A percentile compares a stretch with the other conserved stretches of the same genome.
Evolutionary conservation across 2,329 filamentous ascomycete species (phyloP).

Genomic region (Pseudocercospora ulei): DNA sequence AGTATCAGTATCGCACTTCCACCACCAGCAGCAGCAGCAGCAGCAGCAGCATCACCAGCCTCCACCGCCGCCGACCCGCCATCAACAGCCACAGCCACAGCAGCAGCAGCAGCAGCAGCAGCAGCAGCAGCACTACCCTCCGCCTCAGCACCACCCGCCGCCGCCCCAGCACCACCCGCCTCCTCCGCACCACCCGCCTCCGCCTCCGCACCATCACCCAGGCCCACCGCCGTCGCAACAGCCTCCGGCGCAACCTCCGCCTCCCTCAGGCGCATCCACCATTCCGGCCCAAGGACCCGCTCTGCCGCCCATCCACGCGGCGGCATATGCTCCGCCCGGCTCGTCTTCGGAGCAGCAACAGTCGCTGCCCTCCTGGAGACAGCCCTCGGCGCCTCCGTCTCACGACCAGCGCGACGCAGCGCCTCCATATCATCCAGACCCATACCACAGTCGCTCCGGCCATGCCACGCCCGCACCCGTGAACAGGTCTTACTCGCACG

Average conservation of each 20-base stretch:
- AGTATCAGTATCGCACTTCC: constrained; percentile 15
- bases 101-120: constrained; percentile 16
- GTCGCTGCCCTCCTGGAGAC: constrained; percentile 27
- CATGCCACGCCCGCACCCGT: constrained; percentile 34
- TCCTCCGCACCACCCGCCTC: constrained; percentile 14
- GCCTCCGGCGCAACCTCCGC: constrained; percentile 15
- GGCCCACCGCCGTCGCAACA: constrained; percentile 9
- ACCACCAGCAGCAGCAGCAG: constrained; percentile 8
- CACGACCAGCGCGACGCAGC: constrained; percentile 26
- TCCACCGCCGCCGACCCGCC: constrained; percentile 8
- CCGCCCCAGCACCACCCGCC: constrained; percentile 6
- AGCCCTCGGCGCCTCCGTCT: constrained; percentile 22
- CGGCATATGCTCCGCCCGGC: constrained; percentile 23
- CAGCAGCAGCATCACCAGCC: constrained; percentile 11
- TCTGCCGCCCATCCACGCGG: constrained; percentile 27
- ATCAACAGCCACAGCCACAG: constrained; percentile 11
- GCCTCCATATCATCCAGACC: constrained; percentile 27
- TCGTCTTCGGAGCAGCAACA: constrained; percentile 23
- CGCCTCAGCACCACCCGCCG: constrained; percentile 1
- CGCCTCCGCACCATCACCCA: constrained; percentile 14
- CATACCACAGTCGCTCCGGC: constrained; percentile 29
- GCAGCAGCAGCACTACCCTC: constrained; percentile 19
- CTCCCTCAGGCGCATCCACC: constrained; percentile 20
- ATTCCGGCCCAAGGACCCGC: constrained; percentile 17
- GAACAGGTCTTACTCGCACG: constrained; percentile 32